Conservation (phyloP, 2,329 filamentous ascomycete species). For the Lasiodiplodia hormozganensis region DNA sequence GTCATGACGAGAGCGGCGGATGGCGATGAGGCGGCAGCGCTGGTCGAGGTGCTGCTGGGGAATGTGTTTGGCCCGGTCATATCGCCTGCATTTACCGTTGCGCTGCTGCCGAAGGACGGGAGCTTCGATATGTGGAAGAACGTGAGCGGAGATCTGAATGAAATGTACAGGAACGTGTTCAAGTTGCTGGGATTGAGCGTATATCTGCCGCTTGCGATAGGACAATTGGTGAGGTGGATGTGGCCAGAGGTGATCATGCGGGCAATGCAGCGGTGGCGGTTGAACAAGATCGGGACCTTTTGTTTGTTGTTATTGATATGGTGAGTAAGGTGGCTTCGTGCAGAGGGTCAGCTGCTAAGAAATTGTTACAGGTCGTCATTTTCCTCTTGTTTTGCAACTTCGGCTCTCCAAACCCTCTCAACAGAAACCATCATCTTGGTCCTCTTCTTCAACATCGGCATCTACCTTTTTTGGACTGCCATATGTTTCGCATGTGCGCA, state of each 20-base stretch:
- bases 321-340: background rate
- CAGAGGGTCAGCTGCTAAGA: background rate
- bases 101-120: conserved; percentile 16
- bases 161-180: conserved; percentile 28
- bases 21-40: conserved; percentile 27
- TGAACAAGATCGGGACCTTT: conserved; percentile 27
- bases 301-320: conserved; percentile 27
- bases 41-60: conserved; percentile 28
- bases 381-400: conserved; percentile 27
- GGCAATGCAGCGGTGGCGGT: background rate
- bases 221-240: conserved; percentile 24
- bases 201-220: conserved; percentile 26
- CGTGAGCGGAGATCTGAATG: conserved; percentile 19
- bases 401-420: conserved; percentile 18
- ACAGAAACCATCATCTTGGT: conserved; percentile 19
- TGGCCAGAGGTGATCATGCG: conserved; percentile 12
- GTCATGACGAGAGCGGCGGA: conserved; percentile 28
- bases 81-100: conserved; percentile 26
- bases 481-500: conserved; percentile 21
- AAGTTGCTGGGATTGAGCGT: conserved; percentile 26
- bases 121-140: conserved; percentile 21
- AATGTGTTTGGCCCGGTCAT: conserved; percentile 27
- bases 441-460: conserved; percentile 28
- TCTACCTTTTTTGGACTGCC: conserved; percentile 29
- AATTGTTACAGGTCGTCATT: conserved; percentile 18